Percentiles rank a stretch among this genome's conserved stretches.
Evolutionary conservation across 768 basidiomycete genomes (phyloP).

Genomic region (Asterophora parasitica): DNA sequence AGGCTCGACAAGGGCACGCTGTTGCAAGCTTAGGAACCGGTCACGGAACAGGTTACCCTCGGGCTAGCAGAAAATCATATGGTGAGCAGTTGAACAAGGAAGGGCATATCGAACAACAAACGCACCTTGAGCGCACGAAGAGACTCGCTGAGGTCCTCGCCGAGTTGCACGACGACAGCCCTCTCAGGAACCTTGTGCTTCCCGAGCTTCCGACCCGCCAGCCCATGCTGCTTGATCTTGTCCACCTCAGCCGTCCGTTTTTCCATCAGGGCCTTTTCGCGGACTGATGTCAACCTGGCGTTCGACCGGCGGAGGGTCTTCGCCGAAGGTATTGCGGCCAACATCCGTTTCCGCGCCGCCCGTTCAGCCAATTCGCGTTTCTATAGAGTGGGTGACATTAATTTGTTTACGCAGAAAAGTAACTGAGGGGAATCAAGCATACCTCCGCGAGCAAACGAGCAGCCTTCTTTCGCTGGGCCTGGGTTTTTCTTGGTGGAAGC

Average conservation of each 20-base stretch:
- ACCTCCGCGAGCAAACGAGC: conserved; percentile 64
- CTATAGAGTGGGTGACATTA: conserved; percentile 25
- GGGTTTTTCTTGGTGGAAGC: conserved; percentile 39
- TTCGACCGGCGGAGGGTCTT: conserved; percentile 45
- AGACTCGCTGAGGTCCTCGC: conserved; percentile 85
- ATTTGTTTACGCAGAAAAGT: background rate
- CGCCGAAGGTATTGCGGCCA: conserved; percentile 52
- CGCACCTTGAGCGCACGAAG: conserved; percentile 78
- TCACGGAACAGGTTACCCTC: conserved; percentile 94
- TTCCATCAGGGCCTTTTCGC: conserved; percentile 37
- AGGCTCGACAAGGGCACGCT: conserved; percentile 83
- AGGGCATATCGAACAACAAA: conserved; percentile 8
- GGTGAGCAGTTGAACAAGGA: background rate
- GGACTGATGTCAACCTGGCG: conserved; percentile 29
- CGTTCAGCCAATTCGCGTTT: conserved; percentile 61
- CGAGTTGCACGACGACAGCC: conserved; percentile 79
- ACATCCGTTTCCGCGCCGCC: conserved; percentile 54
- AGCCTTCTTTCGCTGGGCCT: conserved; percentile 61
- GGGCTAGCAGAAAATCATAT: conserved; percentile 45
- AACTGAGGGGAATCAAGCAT: conserved; percentile 10
- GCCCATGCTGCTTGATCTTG: conserved; percentile 52
- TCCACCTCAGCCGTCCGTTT: conserved; percentile 41
- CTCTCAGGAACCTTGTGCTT: conserved; percentile 71
- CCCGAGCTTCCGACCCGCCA: conserved; percentile 73
- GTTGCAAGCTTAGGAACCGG: conserved; percentile 82